Conservation (phyloP, 331 rosid genomes). For the Erythrophleum ivorense region DNA sequence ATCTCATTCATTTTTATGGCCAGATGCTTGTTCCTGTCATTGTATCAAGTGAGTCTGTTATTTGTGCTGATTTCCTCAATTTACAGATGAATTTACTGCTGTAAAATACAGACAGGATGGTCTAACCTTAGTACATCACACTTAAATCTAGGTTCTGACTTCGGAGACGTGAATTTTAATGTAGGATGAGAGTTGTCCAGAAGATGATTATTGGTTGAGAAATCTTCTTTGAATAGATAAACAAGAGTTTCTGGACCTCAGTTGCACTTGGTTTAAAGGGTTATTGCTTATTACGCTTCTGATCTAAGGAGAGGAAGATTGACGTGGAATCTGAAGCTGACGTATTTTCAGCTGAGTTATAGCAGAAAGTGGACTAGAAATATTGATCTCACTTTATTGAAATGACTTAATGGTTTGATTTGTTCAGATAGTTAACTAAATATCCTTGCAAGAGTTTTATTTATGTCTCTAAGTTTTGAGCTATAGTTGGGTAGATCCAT, state of each 20-base stretch:
- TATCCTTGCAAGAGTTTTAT: background rate
- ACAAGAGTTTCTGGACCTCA: slow-evolving; percentile 4
- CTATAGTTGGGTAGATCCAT: slow-evolving; percentile 17
- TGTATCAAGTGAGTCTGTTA: background rate
- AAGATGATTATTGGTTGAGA: slow-evolving; percentile 6
- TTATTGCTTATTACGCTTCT: slow-evolving; percentile 1
- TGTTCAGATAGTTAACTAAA: background rate
- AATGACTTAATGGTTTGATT: background rate
- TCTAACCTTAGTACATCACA: background rate
- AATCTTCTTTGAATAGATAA: slow-evolving; percentile 7
- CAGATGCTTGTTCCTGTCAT: slow-evolving; percentile 5
- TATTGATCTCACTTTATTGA: slow-evolving; percentile 3
- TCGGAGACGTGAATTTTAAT: background rate
- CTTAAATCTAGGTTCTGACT: background rate
- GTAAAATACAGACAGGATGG: slow-evolving; percentile 7
- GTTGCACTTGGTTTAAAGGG: background rate
- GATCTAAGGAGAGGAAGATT: background rate
- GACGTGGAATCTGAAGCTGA: background rate
- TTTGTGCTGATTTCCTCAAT: slow-evolving; percentile 12
- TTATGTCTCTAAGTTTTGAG: background rate
- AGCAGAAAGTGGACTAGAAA: slow-evolving; percentile 2
- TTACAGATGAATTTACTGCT: background rate
- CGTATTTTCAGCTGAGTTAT: slow-evolving; percentile 3
- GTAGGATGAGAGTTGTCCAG: slow-evolving; percentile 7
- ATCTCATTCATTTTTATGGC: slow-evolving; percentile 6